Evolutionary conservation across 129 eudicot species (phyloP), one percentile per base, ranked within the genome.

Genomic region (Smallanthus sonchifolius): DNA sequence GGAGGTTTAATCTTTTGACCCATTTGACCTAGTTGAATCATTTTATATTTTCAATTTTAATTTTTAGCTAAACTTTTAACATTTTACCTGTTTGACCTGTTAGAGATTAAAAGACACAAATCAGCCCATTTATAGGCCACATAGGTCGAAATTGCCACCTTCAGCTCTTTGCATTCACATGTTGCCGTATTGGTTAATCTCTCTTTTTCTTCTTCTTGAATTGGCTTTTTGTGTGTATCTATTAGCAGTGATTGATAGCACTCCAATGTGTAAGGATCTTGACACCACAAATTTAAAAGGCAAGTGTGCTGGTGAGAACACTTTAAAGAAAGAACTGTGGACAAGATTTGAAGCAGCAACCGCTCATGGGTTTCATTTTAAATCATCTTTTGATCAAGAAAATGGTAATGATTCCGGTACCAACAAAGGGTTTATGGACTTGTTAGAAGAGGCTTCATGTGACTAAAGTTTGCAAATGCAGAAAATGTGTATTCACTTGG

Each of bases 241-340:
- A 28, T 68, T 61, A 48, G 83, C 74, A 30, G 80, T 75, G 54
- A 72, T 79, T 57, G 89, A 84, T 11, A 66, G 83, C 69, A 93
- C 97, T 43, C 99, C 99, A n/a, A 56, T 91, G 87, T 65, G 81
- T 79, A 86, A 83, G 84, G 88, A 74, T 14, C 83, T 83, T 11
- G 82, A 67, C 71, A 91, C 86, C 67, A 82, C 77, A 32, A 42
- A 75, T 42, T 68, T 63, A 65, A 38, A 48, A 40, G 90, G 99
- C 65, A 88, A 84, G 86, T 85, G 77, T 55, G 94, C 97, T 13
- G 99, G 99, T 57, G 99, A 94, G 83, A 91, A 91, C 81, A 94
- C 99, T 39, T 80, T 94, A 54, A 94, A 94, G 90, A 91, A 84
- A 78, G 99, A 94, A 82, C 82, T 94, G 35, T 94, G 99, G 99